A percentile compares a stretch with the other conserved stretches of the same genome.
Conservation (phyloP, 2,329 filamentous ascomycete genomes). For the Neonectria hederae region DNA sequence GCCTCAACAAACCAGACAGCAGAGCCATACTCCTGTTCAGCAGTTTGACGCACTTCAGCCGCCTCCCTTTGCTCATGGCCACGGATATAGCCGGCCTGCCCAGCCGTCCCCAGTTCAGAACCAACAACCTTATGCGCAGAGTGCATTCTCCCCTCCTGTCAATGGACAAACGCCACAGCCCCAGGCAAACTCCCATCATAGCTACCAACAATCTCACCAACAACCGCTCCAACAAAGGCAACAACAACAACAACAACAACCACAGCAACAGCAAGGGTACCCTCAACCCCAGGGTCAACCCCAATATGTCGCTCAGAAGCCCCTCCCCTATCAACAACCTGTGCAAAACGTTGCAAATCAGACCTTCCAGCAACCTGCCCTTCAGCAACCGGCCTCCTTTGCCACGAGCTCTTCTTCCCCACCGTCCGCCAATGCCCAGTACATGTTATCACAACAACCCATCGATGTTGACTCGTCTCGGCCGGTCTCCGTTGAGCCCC, state of each 20-base stretch:
- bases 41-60: slow-evolving; percentile 43
- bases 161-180: slow-evolving; percentile 42
- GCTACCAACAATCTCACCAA: slow-evolving; percentile 37
- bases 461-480: slow-evolving; percentile 36
- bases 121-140: slow-evolving; percentile 39
- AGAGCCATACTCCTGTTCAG: slow-evolving; percentile 48
- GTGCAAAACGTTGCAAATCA: slow-evolving; percentile 27
- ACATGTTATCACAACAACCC: slow-evolving; percentile 36
- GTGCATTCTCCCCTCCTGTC: slow-evolving; percentile 37
- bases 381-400: slow-evolving; percentile 32
- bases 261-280: slow-evolving; percentile 28
- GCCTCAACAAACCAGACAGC: slow-evolving; percentile 45
- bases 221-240: slow-evolving; percentile 38
- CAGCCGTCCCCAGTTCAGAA: slow-evolving; percentile 46
- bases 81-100: slow-evolving; percentile 39
- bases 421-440: slow-evolving; percentile 33
- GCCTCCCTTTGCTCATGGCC: slow-evolving; percentile 39
- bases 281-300: slow-evolving; percentile 33
- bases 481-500: slow-evolving; percentile 39
- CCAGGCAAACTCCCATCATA: slow-evolving; percentile 35
- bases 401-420: slow-evolving; percentile 32
- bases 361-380: slow-evolving; percentile 36
- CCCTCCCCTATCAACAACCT: slow-evolving; percentile 31
- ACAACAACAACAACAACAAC: slow-evolving; percentile 33
- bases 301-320: slow-evolving; percentile 36